Base-by-base conservation (phyloP, 768 basidiomycete species). In the Kwoniella dejecticola region DNA sequence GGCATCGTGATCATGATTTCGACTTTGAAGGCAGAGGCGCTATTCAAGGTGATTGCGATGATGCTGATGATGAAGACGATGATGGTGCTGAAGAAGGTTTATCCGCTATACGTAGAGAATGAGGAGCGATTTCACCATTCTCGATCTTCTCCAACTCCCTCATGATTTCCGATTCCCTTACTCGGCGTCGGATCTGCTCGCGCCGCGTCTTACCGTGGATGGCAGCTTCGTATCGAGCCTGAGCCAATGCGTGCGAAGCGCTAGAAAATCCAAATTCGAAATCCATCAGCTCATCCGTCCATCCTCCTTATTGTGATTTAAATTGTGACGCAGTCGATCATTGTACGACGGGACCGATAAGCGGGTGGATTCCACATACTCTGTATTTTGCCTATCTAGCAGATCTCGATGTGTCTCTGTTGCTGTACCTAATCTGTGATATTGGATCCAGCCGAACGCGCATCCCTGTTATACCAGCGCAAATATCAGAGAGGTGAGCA, bases 191-290 rank as follows among this genome's bases (percentile, higher is more conserved):
- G 42, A 78, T 78, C 40, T 66, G 66, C 52, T 78, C 77, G 8
- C 77, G 52, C 3, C 77, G 62, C 38, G 70, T 69, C 17, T 62
- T 64, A 27, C 77, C 77, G 46, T 71, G 67, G 8, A 71, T 52
- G 8, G 67, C 69, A n/a, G 77, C 77, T 63, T 78, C 77, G 19
- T 66, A 63, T 19, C 71, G 60, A 0, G 77, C 77, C 46, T 73
- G 67, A 2, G 77, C 77, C 0, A 78, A 56, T 0, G 74, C 72
- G 50, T 72, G 66, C 1, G 77, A 77, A 3, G 77, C 77, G 38
- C 77, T 76, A 36, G 17, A 46, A 24, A 33, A 23, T 54, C 48
- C 52, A 44, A 36, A 26, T 33, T 23, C 23, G 17, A 27, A 30
- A 31, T 7, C 31, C 10, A 26, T 19, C 33, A n/a, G 52, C 7